Evolutionary conservation across 2,329 filamentous ascomycete genomes (phyloP).

Genomic region (Aspergillus pseudonomiae): DNA sequence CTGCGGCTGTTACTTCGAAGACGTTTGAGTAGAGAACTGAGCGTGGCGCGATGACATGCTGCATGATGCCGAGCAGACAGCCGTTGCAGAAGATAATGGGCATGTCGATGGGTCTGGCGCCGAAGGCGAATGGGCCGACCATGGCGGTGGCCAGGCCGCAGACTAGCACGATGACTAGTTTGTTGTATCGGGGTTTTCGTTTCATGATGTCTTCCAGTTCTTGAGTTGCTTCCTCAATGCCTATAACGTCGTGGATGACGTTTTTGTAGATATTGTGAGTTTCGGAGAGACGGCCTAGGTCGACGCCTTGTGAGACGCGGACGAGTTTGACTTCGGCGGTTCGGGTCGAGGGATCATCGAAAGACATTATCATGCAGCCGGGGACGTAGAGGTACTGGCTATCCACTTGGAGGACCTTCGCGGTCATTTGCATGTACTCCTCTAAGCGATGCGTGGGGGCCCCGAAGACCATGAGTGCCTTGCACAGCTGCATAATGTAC

Average conservation of each 20-base stretch:
- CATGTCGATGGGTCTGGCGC: slow-evolving; percentile 75
- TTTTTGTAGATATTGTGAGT: slow-evolving; percentile 53
- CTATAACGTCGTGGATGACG: slow-evolving; percentile 51
- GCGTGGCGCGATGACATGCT: slow-evolving; percentile 72
- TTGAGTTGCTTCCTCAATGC: slow-evolving; percentile 48
- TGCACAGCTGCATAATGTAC: slow-evolving; percentile 82
- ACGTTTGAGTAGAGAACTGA: slow-evolving; percentile 70
- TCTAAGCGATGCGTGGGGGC: slow-evolving; percentile 90
- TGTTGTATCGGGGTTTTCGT: slow-evolving; percentile 58
- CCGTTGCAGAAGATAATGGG: slow-evolving; percentile 77
- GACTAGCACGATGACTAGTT: slow-evolving; percentile 61
- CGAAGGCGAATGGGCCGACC: slow-evolving; percentile 80
- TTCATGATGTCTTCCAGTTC: slow-evolving; percentile 58
- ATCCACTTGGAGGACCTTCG: slow-evolving; percentile 84
- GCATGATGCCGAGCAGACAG: slow-evolving; percentile 71
- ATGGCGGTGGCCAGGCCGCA: slow-evolving; percentile 76
- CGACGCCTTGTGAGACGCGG: slow-evolving; percentile 45
- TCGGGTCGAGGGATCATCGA: slow-evolving; percentile 59
- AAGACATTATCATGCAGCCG: slow-evolving; percentile 92
- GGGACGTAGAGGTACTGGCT: slow-evolving; percentile 89
- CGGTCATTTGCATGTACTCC: slow-evolving; percentile 86
- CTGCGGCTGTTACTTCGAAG: slow-evolving; percentile 65
- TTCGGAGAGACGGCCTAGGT: slow-evolving; percentile 47
- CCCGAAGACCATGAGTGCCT: slow-evolving; percentile 84
- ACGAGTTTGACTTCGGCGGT: slow-evolving; percentile 52